phyloP scores from a whole-genome alignment of 352 stramenopile species.

The Elongisporangium undulatum region DNA sequence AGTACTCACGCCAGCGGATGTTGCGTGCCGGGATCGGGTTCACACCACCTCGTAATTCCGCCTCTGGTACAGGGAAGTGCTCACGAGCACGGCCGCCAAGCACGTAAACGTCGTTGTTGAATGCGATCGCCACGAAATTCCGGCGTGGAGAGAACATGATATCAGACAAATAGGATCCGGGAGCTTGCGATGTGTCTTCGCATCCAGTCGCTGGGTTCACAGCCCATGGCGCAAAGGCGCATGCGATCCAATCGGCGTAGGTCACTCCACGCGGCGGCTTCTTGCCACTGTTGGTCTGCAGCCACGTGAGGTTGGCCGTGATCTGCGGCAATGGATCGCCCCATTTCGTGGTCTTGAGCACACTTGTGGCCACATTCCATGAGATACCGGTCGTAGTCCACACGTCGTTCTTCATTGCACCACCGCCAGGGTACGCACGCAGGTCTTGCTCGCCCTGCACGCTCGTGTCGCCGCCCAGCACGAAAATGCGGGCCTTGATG shows the following conservation, averaged over 20 bases:
- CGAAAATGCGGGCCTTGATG: conserved; percentile 56
- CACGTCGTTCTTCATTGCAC: conserved; percentile 63
- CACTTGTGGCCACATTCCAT: conserved; percentile 47
- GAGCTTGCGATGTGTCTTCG: conserved; percentile 49
- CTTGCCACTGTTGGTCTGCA: conserved; percentile 73
- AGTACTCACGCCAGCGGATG: conserved; percentile 55
- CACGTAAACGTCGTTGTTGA: conserved; percentile 57
- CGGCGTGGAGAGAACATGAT: conserved; percentile 75
- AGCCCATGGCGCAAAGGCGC: conserved; percentile 48
- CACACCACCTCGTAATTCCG: conserved; percentile 39
- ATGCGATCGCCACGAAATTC: conserved; percentile 58
- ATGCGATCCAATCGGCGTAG: conserved; percentile 65
- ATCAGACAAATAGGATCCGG: conserved; percentile 62
- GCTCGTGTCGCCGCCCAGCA: conserved; percentile 65
- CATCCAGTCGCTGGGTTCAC: conserved; percentile 39
- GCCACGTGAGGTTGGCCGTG: conserved; percentile 62
- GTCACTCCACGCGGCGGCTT: conserved; percentile 46
- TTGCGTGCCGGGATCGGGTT: conserved; percentile 22
- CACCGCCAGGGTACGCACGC: conserved; percentile 66
- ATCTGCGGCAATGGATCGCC: conserved; percentile 62
- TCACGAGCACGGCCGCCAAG: conserved; percentile 60
- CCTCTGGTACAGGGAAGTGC: conserved; percentile 48
- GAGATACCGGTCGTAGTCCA: conserved; percentile 60
- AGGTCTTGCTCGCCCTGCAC: conserved; percentile 63
- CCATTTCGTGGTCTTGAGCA: conserved; percentile 68